These are phyloP conservation scores for Tieghemiomyces parasiticus DNA, from an alignment of 192 early-diverging fungal genomes.

Conservation along the genomic window DNA sequence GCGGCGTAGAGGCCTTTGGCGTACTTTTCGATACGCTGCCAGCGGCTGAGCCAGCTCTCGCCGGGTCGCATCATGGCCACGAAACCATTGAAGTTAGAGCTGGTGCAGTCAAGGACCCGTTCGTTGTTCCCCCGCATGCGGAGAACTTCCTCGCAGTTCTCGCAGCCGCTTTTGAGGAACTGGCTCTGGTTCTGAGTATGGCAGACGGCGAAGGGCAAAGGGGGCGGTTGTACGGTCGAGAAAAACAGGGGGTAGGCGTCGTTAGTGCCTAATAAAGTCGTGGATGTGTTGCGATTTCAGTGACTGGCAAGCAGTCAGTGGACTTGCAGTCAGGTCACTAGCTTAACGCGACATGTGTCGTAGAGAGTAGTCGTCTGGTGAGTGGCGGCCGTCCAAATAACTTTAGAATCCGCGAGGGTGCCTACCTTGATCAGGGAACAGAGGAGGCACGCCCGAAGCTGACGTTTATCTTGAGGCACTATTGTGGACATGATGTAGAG, in stretches of 20 bases:
- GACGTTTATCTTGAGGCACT: conserved; percentile 47
- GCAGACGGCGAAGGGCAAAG: neutral
- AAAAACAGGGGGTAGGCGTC: too few relatives aligned
- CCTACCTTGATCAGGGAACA: conserved; percentile 64
- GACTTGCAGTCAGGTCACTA: too few relatives aligned
- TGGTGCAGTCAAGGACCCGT: conserved; percentile 61
- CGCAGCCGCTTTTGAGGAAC: conserved; percentile 57
- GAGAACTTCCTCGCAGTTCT: conserved; percentile 69
- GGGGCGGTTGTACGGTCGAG: too few relatives aligned
- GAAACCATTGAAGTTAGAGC: conserved; percentile 54
- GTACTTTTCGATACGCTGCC: conserved; percentile 31
- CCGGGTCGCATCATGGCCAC: conserved; percentile 60
- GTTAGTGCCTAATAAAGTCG: too few relatives aligned
- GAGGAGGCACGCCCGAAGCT: conserved; percentile 63
- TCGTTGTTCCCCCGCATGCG: conserved; percentile 45
- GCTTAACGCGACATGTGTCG: too few relatives aligned
- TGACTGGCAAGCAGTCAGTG: too few relatives aligned
- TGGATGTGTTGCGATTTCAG: too few relatives aligned
- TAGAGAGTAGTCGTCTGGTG: too few relatives aligned
- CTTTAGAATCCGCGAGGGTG: too few relatives aligned
- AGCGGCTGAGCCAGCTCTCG: conserved; percentile 63
- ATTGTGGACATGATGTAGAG: conserved; percentile 27
- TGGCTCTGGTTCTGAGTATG: conserved; percentile 38
- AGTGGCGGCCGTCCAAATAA: too few relatives aligned
- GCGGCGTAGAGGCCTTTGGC: conserved; percentile 62